Base-by-base conservation (phyloP, 305 asterid genomes). In the Petunia hybrid region DNA sequence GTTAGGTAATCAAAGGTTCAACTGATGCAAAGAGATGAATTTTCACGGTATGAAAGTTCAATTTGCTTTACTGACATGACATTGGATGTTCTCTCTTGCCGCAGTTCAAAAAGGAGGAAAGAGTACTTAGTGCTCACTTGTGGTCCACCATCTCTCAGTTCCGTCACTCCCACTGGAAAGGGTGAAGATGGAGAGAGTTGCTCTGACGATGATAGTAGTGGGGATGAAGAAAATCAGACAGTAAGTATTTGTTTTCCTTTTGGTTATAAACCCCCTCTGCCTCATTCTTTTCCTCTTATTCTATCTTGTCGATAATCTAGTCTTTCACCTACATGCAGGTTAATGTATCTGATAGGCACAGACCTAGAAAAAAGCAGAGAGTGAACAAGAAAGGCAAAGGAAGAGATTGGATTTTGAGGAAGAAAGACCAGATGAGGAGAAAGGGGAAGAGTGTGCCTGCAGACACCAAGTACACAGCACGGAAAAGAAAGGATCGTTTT, bases 71-170 rank as follows among this genome's bases (percentile, higher is more conserved):
- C 41, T 57, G 45, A 60, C 12, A 7, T 79, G 48, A 76, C 12
- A 51, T 80, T 36, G 39, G 13, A 61, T 40, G 2, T 64, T 63
- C 14, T 76, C 80, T 79, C 57, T 82, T 82, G 80, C 65, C 76
- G 77, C 93, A 91, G 98, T 81, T 73, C 99, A 8, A 95, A 92
- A 90, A 91, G 61, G 77, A 89, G 98, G 87, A 95, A 95, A 86
- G 99, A 92, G 84, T 93, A 89, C 89, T 92, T 93, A 62, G 99
- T 93, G 83, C 97, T 95, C 77, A 91, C 92, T 16, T 93, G 99
- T 89, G 97, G 99, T 31, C 86, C 93, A 1, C 88, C 94, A 62
- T 95, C 98, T 45, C 84, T 92, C 76, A 88, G 90, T 76, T 88
- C 85, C 48, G 88, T 89, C 59, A 84, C 91, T 66, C 92, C 95